Base-by-base conservation (phyloP, 352 stramenopile species). In the Phytophthora vignae region DNA sequence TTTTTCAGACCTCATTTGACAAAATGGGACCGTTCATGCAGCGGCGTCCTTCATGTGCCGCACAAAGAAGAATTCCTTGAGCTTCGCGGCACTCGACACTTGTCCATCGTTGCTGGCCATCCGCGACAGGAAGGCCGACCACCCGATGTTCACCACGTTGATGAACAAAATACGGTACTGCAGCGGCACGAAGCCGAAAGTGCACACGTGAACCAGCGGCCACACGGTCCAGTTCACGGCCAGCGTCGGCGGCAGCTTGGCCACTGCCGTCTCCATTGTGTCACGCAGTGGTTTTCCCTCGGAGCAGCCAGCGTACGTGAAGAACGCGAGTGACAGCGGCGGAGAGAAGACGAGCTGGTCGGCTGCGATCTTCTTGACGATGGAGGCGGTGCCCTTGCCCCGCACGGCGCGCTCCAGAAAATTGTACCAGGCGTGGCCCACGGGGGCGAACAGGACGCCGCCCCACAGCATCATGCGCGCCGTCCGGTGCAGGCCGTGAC, bases 361-460 rank as follows among this genome's bases (percentile, higher is more conserved):
- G 0, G 76, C 69, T 0, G 70, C 78, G 50, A 85, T 74, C 33
- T 85, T 83, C 67, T 83, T 82, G 40, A 64, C 55, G 48, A 83
- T 69, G 1, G 42, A 49, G 17, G 69, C 44, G 14, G 56, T 42
- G 10, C 60, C 58, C 6, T 65, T 82, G 55, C 72, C 75, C 17
- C 62, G 75, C 49, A 85, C 67, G 11, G 38, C 64, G 17, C 74
- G 76, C 73, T 98, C 94, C 19, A 98, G 74, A 11, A 92, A 69
- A 36, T 93, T 87, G 74, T 98, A 98, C 76, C 97, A 98, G 40
- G 82, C 91, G 76, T 98, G 92, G 65, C 93, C 94, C 54, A 83
- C 64, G 9, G 93, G 94, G 22, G 91, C 91, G 71, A 98, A 94
- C 22, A 96, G 55, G 40, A 96, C 56, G 1, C 96, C 87, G 29